Percentiles rank a stretch among this genome's conserved stretches.
Conservation (phyloP, 257 asterid species). For the Plantago ovata region DNA sequence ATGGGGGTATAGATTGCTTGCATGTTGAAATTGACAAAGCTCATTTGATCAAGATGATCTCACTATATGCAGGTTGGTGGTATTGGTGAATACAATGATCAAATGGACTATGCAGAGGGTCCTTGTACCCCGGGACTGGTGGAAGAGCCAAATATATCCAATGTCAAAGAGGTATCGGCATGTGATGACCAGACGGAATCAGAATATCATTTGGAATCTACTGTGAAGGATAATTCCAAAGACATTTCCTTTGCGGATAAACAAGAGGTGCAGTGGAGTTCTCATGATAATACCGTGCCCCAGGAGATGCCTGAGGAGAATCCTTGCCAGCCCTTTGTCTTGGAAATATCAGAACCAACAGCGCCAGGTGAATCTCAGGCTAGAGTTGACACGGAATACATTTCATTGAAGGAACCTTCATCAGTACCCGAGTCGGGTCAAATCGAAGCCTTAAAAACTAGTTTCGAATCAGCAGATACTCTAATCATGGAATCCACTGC, state of each 20-base stretch:
- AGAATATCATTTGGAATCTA: conserved; percentile 49
- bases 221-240: conserved; percentile 31
- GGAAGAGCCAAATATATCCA: conserved; percentile 77
- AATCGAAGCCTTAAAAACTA: conserved; percentile 19
- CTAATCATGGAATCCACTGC: conserved; percentile 32
- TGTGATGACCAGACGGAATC: conserved; percentile 75
- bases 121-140: conserved; percentile 90
- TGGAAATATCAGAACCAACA: conserved; percentile 29
- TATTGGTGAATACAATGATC: conserved; percentile 43
- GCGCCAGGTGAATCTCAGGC: conserved; percentile 33
- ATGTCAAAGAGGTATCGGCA: conserved; percentile 73
- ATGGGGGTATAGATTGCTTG: too few relatives aligned
- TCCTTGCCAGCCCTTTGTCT: conserved; percentile 34
- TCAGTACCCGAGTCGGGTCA: conserved; percentile 30
- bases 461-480: conserved; percentile 33
- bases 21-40: neutral
- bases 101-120: conserved; percentile 82
- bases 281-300: conserved; percentile 32
- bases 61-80: conserved; percentile 43
- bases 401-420: conserved; percentile 22
- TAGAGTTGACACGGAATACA: conserved; percentile 25
- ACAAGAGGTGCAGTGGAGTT: conserved; percentile 38
- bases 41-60: conserved; percentile 10
- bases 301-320: conserved; percentile 40
- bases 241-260: conserved; percentile 32